Percentiles rank a stretch among this genome's conserved stretches.
These are phyloP conservation scores for Crithidia brevicula DNA, from an alignment of 208 protist genomes.

Conservation along the genomic window DNA sequence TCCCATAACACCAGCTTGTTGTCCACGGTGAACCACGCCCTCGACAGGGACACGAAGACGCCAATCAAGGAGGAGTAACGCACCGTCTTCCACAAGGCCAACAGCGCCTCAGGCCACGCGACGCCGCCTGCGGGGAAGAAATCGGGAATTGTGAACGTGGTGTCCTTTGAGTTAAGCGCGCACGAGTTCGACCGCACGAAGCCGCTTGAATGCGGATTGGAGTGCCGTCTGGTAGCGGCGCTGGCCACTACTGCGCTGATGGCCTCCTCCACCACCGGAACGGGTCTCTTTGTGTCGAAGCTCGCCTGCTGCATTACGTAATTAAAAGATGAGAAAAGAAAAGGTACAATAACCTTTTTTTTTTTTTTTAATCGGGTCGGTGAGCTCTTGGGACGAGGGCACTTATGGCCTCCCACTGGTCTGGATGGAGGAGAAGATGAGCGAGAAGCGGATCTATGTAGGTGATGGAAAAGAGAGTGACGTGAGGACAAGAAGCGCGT, in stretches of 20 bases:
- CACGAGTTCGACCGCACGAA: constrained; percentile 65
- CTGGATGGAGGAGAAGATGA: too few species aligned
- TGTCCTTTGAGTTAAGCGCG: constrained; percentile 74
- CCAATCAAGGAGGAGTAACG: constrained; percentile 73
- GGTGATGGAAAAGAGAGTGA: too few species aligned
- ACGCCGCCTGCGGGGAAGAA: constrained; percentile 76
- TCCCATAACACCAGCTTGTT: constrained; percentile 88
- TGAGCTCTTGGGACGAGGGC: too few species aligned
- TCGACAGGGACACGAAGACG: constrained; percentile 73
- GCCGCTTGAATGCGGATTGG: constrained; percentile 57
- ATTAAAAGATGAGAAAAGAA: too few species aligned
- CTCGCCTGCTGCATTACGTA: constrained; percentile 10
- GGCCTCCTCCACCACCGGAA: constrained; percentile 61
- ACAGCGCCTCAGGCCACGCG: constrained; percentile 75
- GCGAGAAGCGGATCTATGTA: too few species aligned
- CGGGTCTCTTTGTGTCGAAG: constrained; percentile 1
- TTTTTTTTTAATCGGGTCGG: too few species aligned
- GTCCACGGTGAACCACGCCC: constrained; percentile 89
- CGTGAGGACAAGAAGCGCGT: too few species aligned
- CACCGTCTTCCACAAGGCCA: constrained; percentile 69
- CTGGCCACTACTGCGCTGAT: constrained; percentile 53
- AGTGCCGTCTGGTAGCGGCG: constrained; percentile 35
- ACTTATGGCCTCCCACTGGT: too few species aligned
- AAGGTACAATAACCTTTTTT: too few species aligned
- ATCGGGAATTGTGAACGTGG: constrained; percentile 73